Evolutionary conservation across 805 yeast genomes (phyloP), one percentile per base, ranked within the genome.

Genomic region (Spathaspora girioi): DNA sequence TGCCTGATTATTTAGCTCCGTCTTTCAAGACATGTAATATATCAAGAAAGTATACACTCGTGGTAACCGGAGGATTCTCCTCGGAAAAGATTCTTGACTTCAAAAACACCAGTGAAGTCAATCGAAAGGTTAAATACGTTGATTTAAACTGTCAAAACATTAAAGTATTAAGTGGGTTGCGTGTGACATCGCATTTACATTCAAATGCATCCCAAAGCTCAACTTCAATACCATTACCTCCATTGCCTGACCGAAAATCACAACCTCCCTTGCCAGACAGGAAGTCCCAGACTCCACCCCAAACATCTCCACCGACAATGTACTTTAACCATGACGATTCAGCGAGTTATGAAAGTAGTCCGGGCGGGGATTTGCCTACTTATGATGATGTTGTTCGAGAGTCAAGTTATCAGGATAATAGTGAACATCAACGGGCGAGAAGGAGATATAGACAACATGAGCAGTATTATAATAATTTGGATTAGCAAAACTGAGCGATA

Each of bases 11-110:
- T 42, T 65, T 79, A 3, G 67, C 83, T 2, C 87, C 89, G 1
- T 64, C 79, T 17, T 85, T 86, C 61, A 64, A 61, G 23, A 76
- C 83, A 4, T 83, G 88, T 58, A 83, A 82, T 58, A 72, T 85
- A 19, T 59, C 68, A 10, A 69, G 87, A 38, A 55, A 51, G 41
- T 66, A 66, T 47, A 46, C 52, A 9, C 47, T 65, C 5, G 26
- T 54, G 1, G 54, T 66, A 1, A 54, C 49, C 2, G 69, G 59
- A 9, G 69, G 67, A 6, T 63, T 66, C 35, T 59, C 67, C 6
- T 49, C 61, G 48, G 68, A 63, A 41, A 59, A 56, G 46, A 54
- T 69, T 15, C 14, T 15, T 19, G 68, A 64, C 40, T 57, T 57
- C 27, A 54, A 51, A 29, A 56, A 57, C 40, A 62, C 55, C 31